Conservation (phyloP, 768 basidiomycete genomes). For the Tephrocybe sp. region DNA sequence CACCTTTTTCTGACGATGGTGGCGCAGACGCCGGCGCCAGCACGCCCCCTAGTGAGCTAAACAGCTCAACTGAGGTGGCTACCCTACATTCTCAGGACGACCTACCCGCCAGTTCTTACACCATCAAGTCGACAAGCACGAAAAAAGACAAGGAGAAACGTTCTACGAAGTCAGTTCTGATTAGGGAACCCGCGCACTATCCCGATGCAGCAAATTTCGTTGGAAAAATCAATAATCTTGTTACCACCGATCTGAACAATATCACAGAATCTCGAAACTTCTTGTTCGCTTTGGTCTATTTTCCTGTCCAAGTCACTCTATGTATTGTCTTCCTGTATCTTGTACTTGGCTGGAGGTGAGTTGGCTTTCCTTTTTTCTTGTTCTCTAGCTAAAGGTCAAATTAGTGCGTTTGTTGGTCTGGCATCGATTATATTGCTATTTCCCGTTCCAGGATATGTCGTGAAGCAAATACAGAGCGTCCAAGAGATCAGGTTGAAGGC, state of each 20-base stretch:
- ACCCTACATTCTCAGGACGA: conserved; percentile 21
- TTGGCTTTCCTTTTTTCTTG: conserved; percentile 1
- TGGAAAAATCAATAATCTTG: conserved; percentile 77
- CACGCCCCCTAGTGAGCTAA: conserved; percentile 4
- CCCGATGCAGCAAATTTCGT: conserved; percentile 48
- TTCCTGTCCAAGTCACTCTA: conserved; percentile 40
- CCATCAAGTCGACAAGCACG: conserved; percentile 10
- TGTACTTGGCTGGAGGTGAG: conserved; percentile 49
- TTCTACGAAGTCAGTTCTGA: conserved; percentile 7
- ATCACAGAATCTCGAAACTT: conserved; percentile 38
- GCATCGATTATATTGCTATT: conserved; percentile 49
- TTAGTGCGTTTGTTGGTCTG: conserved; percentile 60
- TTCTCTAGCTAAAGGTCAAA: conserved; percentile 3
- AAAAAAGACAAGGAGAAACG: conserved; percentile 17
- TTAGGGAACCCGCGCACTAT: conserved; percentile 5
- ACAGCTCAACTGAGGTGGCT: conserved; percentile 11
- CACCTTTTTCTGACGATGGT: not conserved
- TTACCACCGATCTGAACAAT: conserved; percentile 58
- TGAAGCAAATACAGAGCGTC: conserved; percentile 44
- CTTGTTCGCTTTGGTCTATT: conserved; percentile 32
- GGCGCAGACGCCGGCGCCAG: not conserved
- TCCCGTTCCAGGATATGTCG: conserved; percentile 59
- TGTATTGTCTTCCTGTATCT: conserved; percentile 45
- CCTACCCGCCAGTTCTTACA: conserved; percentile 16
- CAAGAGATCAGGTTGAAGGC: conserved; percentile 54